A percentile compares a stretch with the other conserved stretches of the same genome.
Conservation (phyloP, 306 rosid genomes). For the Echinosophora koreensis region DNA sequence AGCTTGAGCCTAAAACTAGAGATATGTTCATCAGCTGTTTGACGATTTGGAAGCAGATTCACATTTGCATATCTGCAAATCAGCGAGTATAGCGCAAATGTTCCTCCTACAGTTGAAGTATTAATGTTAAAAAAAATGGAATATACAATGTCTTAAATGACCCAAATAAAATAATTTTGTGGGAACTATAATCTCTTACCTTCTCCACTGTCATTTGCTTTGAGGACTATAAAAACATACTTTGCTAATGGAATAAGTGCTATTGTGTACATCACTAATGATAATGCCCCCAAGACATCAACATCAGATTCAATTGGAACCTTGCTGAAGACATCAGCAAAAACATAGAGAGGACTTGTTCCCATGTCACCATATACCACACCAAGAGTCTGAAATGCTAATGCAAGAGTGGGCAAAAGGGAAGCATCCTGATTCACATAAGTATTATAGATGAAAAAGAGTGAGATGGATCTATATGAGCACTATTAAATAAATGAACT, state of each 20-base stretch:
- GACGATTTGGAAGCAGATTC: constrained; percentile 86
- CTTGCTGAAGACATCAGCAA: constrained; percentile 91
- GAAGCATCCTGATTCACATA: constrained; percentile 68
- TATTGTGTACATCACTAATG: constrained; percentile 91
- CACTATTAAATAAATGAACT: constrained; percentile 14
- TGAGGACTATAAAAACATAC: constrained; percentile 92
- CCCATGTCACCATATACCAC: constrained; percentile 99
- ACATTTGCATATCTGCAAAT: constrained; percentile 96
- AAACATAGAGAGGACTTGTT: constrained; percentile 94
- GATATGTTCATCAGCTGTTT: constrained; percentile 86
- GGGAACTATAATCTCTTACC: constrained; percentile 56
- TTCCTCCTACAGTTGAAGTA: constrained; percentile 81
- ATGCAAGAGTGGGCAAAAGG: constrained; percentile 67
- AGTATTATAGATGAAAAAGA: constrained; percentile 40
- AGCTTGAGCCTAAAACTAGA: constrained; percentile 91
- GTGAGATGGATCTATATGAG: constrained; percentile 28
- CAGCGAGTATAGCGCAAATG: constrained; percentile 94
- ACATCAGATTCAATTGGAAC: constrained; percentile 71
- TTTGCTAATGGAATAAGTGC: constrained; percentile 89
- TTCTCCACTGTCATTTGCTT: constrained; percentile 98
- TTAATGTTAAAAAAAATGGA: constrained; percentile 16
- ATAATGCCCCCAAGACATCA: constrained; percentile 93
- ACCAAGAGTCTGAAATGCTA: constrained; percentile 96
- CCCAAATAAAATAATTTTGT: constrained; percentile 30
- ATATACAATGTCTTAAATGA: constrained; percentile 30